phyloP scores from a whole-genome alignment of 2,329 filamentous ascomycete genomes.

The Penicillium sumatraense region DNA sequence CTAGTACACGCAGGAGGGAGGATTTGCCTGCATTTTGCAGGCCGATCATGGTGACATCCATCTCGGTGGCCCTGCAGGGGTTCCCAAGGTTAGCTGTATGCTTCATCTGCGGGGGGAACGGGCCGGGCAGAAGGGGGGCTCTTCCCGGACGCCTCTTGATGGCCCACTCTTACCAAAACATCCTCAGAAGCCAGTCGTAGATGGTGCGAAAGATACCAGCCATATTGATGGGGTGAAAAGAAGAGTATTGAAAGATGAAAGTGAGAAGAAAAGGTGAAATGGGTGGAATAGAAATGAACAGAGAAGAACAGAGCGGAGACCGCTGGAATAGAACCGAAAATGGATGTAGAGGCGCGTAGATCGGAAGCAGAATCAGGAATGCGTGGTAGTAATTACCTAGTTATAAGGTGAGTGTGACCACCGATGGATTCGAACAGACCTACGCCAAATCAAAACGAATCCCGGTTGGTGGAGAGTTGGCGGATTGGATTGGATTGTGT shows the following conservation, averaged over 20 bases:
- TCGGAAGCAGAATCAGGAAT: neutral
- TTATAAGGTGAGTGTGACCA: neutral
- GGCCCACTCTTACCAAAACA: conserved; percentile 79
- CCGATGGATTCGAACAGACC: neutral
- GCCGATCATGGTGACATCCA: conserved; percentile 99
- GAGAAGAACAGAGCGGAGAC: neutral
- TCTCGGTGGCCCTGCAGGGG: conserved; percentile 84
- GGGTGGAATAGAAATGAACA: neutral
- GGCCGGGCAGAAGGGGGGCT: conserved; percentile 32
- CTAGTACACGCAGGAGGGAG: conserved; percentile 87
- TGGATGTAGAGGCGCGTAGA: neutral
- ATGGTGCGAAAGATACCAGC: conserved; percentile 89
- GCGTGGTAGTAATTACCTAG: no score
- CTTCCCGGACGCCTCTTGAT: conserved; percentile 31
- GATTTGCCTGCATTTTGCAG: conserved; percentile 98
- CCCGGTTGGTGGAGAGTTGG: neutral
- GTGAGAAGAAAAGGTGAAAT: neutral
- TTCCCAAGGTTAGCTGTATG: conserved; percentile 15
- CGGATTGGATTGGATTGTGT: neutral
- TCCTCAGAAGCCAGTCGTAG: conserved; percentile 97
- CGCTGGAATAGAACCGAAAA: neutral
- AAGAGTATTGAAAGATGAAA: neutral
- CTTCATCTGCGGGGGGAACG: conserved; percentile 37
- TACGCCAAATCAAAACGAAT: neutral
- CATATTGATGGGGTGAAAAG: conserved; percentile 60